These are phyloP conservation scores for Nemophila menziesii DNA, from an alignment of 257 asterid genomes.

Conservation along the genomic window DNA sequence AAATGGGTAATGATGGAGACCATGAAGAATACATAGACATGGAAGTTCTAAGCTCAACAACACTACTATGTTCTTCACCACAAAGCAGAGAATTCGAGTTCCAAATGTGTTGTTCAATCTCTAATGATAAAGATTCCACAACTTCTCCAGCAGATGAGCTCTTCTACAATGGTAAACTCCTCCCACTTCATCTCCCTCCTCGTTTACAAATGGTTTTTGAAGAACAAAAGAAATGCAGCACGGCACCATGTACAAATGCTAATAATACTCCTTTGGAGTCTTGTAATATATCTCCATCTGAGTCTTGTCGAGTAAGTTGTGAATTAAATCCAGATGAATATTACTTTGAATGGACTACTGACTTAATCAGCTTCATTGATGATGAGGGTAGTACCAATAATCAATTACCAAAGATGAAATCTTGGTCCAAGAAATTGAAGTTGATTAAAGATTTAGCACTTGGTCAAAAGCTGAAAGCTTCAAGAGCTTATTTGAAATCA, in stretches of 20 bases:
- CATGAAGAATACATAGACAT: conserved; percentile 42
- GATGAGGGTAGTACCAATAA: neutral
- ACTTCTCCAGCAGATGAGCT: conserved; percentile 76
- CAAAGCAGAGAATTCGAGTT: conserved; percentile 62
- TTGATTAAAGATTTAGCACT: conserved; percentile 26
- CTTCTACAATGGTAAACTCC: conserved; percentile 77
- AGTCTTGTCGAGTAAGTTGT: conserved; percentile 62
- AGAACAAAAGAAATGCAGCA: conserved; percentile 7
- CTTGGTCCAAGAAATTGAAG: conserved; percentile 38
- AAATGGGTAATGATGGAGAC: conserved; percentile 32
- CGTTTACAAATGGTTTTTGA: conserved; percentile 40
- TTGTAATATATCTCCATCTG: conserved; percentile 55
- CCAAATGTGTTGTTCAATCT: conserved; percentile 40
- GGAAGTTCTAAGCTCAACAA: conserved; percentile 19
- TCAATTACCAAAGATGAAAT: conserved; percentile 16
- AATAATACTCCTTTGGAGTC: conserved; percentile 35
- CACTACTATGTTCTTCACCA: conserved; percentile 13
- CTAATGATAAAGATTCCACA: conserved; percentile 20
- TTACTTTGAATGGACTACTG: conserved; percentile 67
- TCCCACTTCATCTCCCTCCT: conserved; percentile 74
- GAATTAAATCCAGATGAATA: conserved; percentile 58
- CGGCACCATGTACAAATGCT: conserved; percentile 29
- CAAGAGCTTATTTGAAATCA: conserved; percentile 25
- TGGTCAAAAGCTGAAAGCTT: conserved; percentile 28
- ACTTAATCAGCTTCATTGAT: conserved; percentile 30